phyloP scores from a whole-genome alignment of 2,329 filamentous ascomycete genomes.

The Fusarium oxysporum region DNA sequence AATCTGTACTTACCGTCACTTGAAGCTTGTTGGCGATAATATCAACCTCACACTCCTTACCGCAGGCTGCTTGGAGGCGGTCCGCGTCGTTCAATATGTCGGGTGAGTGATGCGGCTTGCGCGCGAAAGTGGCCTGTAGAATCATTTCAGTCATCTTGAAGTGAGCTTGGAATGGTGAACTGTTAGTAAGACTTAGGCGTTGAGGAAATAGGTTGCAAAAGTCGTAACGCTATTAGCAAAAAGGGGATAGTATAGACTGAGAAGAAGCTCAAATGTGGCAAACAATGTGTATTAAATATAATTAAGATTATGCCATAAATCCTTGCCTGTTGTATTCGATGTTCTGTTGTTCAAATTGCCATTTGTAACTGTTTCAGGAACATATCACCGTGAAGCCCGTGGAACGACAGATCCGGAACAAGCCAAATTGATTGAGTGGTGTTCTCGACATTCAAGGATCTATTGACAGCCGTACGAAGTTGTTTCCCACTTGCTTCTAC shows the following conservation, averaged over 20 bases:
- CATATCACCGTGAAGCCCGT: not conserved
- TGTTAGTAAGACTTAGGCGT: accelerated
- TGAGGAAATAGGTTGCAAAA: not conserved
- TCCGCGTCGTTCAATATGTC: not conserved
- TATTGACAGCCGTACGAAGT: accelerated
- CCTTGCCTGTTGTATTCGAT: accelerated
- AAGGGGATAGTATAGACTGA: accelerated
- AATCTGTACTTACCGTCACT: not conserved
- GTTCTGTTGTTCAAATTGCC: not conserved
- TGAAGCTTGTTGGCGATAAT: not conserved
- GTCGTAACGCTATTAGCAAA: not conserved
- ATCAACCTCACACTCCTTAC: not conserved
- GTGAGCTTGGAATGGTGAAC: accelerated
- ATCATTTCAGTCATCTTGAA: not conserved
- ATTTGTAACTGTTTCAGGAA: too few species aligned
- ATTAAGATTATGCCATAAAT: accelerated
- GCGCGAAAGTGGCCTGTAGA: not conserved
- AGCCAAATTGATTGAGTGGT: accelerated
- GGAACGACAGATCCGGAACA: not conserved
- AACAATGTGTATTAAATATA: not conserved
- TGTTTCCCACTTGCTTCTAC: accelerated
- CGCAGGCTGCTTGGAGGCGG: not conserved
- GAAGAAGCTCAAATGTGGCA: accelerated
- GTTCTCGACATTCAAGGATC: accelerated
- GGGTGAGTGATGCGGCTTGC: not conserved